phyloP scores from a whole-genome alignment of 208 protist species.

The Leishmania lainsoni region DNA sequence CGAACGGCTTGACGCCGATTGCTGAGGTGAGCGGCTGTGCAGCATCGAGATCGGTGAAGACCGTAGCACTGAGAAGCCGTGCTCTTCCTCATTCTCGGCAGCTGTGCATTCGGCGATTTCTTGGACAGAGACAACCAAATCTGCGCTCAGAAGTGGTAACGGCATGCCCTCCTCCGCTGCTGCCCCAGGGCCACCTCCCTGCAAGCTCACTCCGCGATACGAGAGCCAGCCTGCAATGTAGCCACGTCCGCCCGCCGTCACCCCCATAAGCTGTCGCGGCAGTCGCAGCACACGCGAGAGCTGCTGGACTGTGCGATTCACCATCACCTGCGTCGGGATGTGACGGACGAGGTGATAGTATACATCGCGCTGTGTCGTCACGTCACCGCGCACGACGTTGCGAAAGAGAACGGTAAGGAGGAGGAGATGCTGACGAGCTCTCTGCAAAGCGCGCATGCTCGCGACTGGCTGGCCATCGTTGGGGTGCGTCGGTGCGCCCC shows the following conservation, averaged over 20 bases:
- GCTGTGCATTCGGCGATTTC: neutral
- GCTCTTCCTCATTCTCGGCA: neutral
- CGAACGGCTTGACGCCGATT: neutral
- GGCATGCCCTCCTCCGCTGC: conserved; percentile 26
- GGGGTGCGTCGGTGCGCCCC: neutral
- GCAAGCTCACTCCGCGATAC: conserved; percentile 46
- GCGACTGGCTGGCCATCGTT: neutral
- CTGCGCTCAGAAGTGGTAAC: conserved; percentile 23
- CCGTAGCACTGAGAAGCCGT: neutral
- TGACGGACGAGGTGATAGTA: conserved; percentile 80
- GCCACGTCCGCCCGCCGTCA: conserved; percentile 71
- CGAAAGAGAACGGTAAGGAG: conserved; percentile 50
- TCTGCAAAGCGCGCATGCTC: neutral
- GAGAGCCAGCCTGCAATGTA: conserved; percentile 56
- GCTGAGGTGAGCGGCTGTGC: neutral
- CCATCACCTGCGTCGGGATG: conserved; percentile 50
- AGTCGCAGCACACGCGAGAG: conserved; percentile 47
- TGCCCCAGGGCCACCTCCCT: neutral
- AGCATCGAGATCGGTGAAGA: neutral
- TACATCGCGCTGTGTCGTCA: conserved; percentile 79
- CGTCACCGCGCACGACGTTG: conserved; percentile 42
- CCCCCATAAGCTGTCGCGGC: conserved; percentile 66
- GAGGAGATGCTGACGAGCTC: conserved; percentile 39
- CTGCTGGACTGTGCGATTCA: conserved; percentile 55
- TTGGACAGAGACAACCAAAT: conserved; percentile 8